Evolutionary conservation across 257 asterid species (phyloP), one percentile per base, ranked within the genome.

Genomic region (Avicennia marina): DNA sequence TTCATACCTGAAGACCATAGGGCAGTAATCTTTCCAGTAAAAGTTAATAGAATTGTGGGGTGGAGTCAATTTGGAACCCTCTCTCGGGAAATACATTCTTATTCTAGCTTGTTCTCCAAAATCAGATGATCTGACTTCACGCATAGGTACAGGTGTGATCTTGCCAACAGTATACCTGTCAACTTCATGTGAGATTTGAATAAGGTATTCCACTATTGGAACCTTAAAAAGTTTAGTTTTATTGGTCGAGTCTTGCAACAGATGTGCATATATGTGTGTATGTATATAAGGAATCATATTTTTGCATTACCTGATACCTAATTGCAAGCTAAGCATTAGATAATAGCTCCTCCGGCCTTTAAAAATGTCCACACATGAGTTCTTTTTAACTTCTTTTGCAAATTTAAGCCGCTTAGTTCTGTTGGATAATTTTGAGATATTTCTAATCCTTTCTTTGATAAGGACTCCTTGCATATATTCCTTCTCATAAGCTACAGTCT

Each of bases 401-500:
- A 83, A 80, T 67, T 83, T 83, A 51, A 74, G 57, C 56, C 59
- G 72, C 67, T 80, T 88, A 55, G 72, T 77, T 75, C 70, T 83
- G 46, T 62, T 64, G 55, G 95, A 70, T 53, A 65, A 63, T 67
- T 74, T 74, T 43, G 90, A 58, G 33, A 60, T 64, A 59, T 66
- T 71, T 67, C 74, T 74, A 61, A 77, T 59, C 43, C 86, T 74
- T 76, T 93, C 99, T 70, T 72, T 86, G 67, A 93, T 77, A 62
- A 89, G 79, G 66, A 89, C 96, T 69, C 97, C 99, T 80, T 93
- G 99, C 85, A 87, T 89, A 68, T 93, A 93, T 73, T 89, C 98
- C 74, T 96, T 89, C 80, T 89, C 97, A 73, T 73, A 89, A 39
- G 86, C 87, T 63, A 84, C 72, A 20, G 70, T 52, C 52, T 56